These are phyloP conservation scores for Fusarium annulatum DNA, from an alignment of 2,329 filamentous ascomycete genomes.

Conservation along the genomic window DNA sequence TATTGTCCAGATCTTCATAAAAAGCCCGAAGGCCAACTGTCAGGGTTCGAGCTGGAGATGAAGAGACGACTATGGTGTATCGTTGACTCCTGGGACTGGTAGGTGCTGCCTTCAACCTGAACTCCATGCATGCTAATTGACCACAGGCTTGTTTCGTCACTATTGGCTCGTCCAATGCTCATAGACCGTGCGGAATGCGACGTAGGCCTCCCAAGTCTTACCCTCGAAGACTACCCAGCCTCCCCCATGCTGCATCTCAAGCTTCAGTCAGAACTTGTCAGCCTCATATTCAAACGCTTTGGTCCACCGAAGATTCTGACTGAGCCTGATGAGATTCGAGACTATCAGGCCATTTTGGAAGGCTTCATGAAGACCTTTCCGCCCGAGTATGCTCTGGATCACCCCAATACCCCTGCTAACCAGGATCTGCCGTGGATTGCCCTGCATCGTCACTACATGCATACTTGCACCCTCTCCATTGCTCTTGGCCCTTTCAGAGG, in stretches of 20 bases:
- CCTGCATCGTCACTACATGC: conserved; percentile 25
- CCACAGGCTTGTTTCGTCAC: conserved; percentile 7
- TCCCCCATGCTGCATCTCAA: conserved; percentile 26
- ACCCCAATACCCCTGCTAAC: conserved; percentile 3
- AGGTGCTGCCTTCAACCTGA: accelerated
- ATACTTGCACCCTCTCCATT: conserved; percentile 18
- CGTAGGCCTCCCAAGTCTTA: conserved; percentile 9
- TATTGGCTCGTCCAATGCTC: conserved; percentile 19
- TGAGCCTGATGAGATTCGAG: conserved; percentile 2
- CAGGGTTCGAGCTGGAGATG: conserved; percentile 21
- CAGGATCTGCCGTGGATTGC: conserved; percentile 20
- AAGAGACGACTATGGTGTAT: conserved; percentile 22
- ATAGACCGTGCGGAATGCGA: conserved; percentile 22
- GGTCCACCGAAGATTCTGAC: conserved; percentile 7
- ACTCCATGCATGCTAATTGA: background rate
- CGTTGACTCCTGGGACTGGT: conserved; percentile 28
- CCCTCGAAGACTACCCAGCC: conserved; percentile 20
- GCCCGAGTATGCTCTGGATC: conserved; percentile 15
- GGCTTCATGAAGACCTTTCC: conserved; percentile 20
- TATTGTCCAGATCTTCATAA: conserved; percentile 10
- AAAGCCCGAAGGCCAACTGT: background rate
- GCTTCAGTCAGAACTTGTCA: conserved; percentile 17
- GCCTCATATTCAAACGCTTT: conserved; percentile 20
- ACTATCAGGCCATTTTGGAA: conserved; percentile 9
- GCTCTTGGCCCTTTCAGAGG: conserved; percentile 14